Evolutionary conservation across 495 filamentous ascomycete species (phyloP), one percentile per base, ranked within the genome.

Genomic region (Glonium stellatum): DNA sequence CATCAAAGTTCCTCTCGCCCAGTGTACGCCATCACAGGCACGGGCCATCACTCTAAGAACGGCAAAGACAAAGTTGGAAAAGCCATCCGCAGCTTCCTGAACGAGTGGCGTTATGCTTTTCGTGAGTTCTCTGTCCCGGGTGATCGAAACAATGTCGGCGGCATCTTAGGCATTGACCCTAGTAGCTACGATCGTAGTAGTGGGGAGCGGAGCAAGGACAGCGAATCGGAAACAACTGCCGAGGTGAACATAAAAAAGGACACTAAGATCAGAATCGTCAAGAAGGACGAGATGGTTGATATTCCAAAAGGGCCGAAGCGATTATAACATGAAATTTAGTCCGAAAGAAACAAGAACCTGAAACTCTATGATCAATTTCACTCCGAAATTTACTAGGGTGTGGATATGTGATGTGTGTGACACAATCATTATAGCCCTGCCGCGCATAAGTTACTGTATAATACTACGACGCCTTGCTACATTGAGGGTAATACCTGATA

Each of bases 51-150:
- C 70, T 95, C 90, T 64, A 97, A 97, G 78, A 93, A 95, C 68
- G 93, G 93, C 63, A 97, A 97, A 72, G 95, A 99, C 71, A 99
- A 99, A 73, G 87, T 99, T 31, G 92, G 92, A 61, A 97, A 96
- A 76, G 89, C 91, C 8, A 83, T 99, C 62, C 85, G 92, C 54
- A 80, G 77, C 46, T 99, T 95, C 75, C 77, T 99, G 25, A 92
- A 92, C 66, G 92, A 97, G 67, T 96, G 91, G 91, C 85, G 87
- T 60, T 97, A 96, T 65, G 86, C 91, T 0, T 99, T 90, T 72
- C 87, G 92, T 39, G 95, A 99, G 73, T 99, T 99, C 72, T 91
- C 87, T 48, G 92, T 96, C 8, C 89, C 90, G 2, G 95, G 95
- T 1, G 95, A 97, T 68, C 77, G 89, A 35, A 88, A 86, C 72